Evolutionary conservation across 108 stramenopile species (phyloP), one percentile per base, ranked within the genome.

Genomic region (Cyclotella atomus): DNA sequence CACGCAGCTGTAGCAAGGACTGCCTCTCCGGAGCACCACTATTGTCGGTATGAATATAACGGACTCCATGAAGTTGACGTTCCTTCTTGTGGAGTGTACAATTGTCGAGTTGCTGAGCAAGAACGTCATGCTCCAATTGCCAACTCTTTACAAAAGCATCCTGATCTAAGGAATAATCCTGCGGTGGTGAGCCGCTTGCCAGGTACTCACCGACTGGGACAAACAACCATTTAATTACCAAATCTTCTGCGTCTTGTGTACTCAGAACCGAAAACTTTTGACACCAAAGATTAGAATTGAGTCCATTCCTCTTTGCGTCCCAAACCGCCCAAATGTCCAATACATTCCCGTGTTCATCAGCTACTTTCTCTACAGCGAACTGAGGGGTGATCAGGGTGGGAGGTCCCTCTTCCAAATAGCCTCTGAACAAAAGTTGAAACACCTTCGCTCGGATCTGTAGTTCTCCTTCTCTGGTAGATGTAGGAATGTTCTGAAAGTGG

Each of bases 271-370:
- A 28, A 35, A 68, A 54, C 7, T 23, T 30, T 21, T 30, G 67
- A 8, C 30, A 27, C 67, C 67, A 68, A 4, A 68, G 67, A 4
- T 34, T 54, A 23, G 28, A 50, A 68, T 68, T 68, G 29, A 83
- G 60, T 55, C 83, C 83, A 84, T 79, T 35, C 61, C 68, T 24
- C 55, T 64, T 62, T 19, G 25, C 15, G n/a, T 30, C 74, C 83
- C 70, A 86, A 20, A 86, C 85, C 45, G 72, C 67, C 19, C 82
- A 47, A 38, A 86, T 80, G 52, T 84, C 79, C 23, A 57, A 28
- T 2, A 43, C 70, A 3, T 72, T 34, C 35, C 41, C 41, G 2
- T 19, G 28, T 19, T 63, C 70, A 16, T 60, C 59, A 33, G 28
- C 59, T 23, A 45, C 49, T 54, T 83, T 86, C 10, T 75, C 59